Base-by-base conservation (phyloP, 2,329 filamentous ascomycete species). In the Hortaea werneckii region DNA sequence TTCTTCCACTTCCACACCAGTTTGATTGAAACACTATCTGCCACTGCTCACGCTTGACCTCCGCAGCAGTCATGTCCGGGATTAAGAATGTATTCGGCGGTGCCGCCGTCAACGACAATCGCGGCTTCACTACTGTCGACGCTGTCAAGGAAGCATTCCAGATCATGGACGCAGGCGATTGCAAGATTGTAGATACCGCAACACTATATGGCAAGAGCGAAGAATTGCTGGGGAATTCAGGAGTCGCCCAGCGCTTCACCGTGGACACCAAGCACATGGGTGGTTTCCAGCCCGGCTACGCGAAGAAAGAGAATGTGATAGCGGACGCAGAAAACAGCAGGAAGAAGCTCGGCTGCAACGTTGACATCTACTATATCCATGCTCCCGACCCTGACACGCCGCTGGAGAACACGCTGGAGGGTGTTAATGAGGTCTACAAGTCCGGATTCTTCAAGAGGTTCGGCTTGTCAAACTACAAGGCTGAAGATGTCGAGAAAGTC, bases 391-490 rank as follows among this genome's bases (percentile, higher is more conserved):
- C 45, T 5, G 53, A 53, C 30, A 54, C 59, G 2, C 53, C 57
- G 1, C 40, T 65, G 6, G 58, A 58, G 12, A 60, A 64, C 43
- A 63, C 60, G 1, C 53, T 66, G 10, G 51, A 49, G 5, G 62
- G 52, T 1, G 50, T 65, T 40, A 57, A 65, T 29, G 58, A 63
- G 44, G 48, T 63, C 20, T 50, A 65, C 56, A 59, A 61, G 41
- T 48, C 54, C 7, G 67, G 67, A 26, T 54, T 58, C 41, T 71
- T 70, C 56, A 57, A 60, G 44, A 58, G 65, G 1, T 68, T 73
- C 40, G 70, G 69, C 0, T 50, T 76, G 4, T 72, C 67, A 39
- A 75, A 76, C 54, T 74, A 67, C 56, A 44, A 48, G 1, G 55
- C 65, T 0, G 57, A 58, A 1, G 58, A 68, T 28, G 63, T 73